Percentiles rank a stretch among this genome's conserved stretches.
These are phyloP conservation scores for Pholiota adiposa DNA, from an alignment of 1,284 basidiomycete genomes.

Conservation along the genomic window DNA sequence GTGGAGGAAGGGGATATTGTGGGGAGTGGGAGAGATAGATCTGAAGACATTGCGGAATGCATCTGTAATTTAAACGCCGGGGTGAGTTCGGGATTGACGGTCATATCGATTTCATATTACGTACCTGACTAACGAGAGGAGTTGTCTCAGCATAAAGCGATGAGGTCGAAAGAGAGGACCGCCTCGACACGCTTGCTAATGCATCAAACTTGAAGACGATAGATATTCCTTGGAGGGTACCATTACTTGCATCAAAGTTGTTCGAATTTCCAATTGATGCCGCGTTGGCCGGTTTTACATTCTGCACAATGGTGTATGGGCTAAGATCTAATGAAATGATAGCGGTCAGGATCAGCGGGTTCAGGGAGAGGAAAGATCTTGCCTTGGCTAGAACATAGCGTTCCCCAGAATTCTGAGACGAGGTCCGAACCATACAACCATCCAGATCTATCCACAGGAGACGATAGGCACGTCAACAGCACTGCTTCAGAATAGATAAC, in stretches of 20 bases:
- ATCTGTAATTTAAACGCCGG: neutral
- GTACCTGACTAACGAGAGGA: neutral
- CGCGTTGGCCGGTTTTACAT: slow-evolving; percentile 14
- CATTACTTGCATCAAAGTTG: neutral
- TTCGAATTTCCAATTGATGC: neutral
- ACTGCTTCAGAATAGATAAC: slow-evolving; percentile 33
- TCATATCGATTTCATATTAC: neutral
- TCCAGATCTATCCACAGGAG: slow-evolving; percentile 29
- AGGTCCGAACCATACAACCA: slow-evolving; percentile 37
- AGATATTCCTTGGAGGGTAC: slow-evolving; percentile 14
- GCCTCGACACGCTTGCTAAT: neutral
- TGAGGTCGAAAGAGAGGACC: slow-evolving; percentile 1
- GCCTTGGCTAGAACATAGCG: slow-evolving; percentile 32
- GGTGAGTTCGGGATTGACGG: neutral
- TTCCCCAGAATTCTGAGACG: slow-evolving; percentile 37
- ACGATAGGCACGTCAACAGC: slow-evolving; percentile 29
- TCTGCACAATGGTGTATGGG: slow-evolving; percentile 34
- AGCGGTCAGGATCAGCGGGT: neutral
- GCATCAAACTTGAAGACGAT: slow-evolving; percentile 30
- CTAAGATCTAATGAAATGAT: slow-evolving; percentile 29
- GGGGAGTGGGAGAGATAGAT: neutral
- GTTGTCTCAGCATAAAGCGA: neutral
- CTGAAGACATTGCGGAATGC: neutral
- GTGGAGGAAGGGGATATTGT: neutral
- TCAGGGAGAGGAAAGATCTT: slow-evolving; percentile 6